Percentiles rank a stretch among this genome's conserved stretches.
These are phyloP conservation scores for Zymoseptoria brevis DNA, from an alignment of 2,329 filamentous ascomycete genomes.

Conservation along the genomic window DNA sequence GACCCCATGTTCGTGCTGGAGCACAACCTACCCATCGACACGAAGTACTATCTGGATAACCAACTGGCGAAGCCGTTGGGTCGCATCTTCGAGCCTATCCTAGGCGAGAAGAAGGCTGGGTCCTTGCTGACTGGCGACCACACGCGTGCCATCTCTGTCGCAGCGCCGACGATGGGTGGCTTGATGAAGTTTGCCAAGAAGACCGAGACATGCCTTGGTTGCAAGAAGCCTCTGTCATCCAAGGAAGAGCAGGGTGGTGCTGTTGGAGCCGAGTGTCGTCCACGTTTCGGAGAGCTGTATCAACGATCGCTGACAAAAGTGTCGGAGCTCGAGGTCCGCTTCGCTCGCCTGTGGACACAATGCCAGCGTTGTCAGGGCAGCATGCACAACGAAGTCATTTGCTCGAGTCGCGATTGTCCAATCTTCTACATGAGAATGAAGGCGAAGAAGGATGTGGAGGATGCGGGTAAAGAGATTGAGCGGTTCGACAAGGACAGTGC, in stretches of 20 bases:
- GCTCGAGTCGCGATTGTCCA: constrained; percentile 89
- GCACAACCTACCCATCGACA: constrained; percentile 96
- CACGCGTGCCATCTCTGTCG: constrained; percentile 87
- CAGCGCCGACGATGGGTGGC: constrained; percentile 81
- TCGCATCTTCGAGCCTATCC: constrained; percentile 94
- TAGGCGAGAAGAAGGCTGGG: constrained; percentile 84
- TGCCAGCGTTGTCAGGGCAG: constrained; percentile 96
- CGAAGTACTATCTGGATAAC: constrained; percentile 97
- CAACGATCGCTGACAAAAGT: constrained; percentile 82
- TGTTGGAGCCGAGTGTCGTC: constrained; percentile 78
- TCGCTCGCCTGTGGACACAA: constrained; percentile 92
- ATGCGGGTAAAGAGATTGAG: constrained; percentile 80
- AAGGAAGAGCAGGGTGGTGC: constrained; percentile 76
- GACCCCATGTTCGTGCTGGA: constrained; percentile 96
- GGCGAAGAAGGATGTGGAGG: constrained; percentile 97
- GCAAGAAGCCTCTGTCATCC: constrained; percentile 85
- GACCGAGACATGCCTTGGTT: constrained; percentile 96
- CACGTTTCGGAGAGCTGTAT: constrained; percentile 84
- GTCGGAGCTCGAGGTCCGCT: constrained; percentile 85
- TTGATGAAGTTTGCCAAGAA: constrained; percentile 99
- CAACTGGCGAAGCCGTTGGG: constrained; percentile 90
- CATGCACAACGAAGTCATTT: constrained; percentile 97
- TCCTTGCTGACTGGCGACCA: constrained; percentile 86
- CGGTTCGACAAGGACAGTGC: constrained; percentile 83
- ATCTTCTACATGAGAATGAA: constrained; percentile 99